Base-by-base conservation (phyloP, 1,284 basidiomycete genomes). In the Tylopilus orsonianus region DNA sequence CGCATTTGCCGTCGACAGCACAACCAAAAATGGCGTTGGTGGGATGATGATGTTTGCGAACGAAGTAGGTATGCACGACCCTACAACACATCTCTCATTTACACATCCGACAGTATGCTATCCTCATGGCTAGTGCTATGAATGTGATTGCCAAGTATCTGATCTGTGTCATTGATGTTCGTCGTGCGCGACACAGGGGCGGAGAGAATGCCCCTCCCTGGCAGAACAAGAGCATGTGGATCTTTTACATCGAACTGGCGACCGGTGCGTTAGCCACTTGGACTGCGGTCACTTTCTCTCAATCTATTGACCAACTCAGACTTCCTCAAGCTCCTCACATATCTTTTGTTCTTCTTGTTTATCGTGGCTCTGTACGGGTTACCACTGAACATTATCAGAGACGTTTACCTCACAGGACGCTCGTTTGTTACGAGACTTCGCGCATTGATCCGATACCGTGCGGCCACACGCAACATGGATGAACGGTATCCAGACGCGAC, bases 151-250 rank as follows among this genome's bases (percentile, higher is more conserved):
- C 85, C 44, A 93, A 95, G 65, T 99, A 99, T 66, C 57, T 80
- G n/a, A 80, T 98, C 51, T 92, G 88, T 47, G 71, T 88, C 19
- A 79, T 90, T 55, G 97, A 98, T 63, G 72, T 93, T 34, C 78
- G 88, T 22, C 78, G 90, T 33, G 90, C 92, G 3, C 78, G 80
- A 44, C 71, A 73, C 41, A 74, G 87, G 49, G 92, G 92, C 19
- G 85, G 90, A 26, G 90, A 87, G 59, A 90, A 90, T 64, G 92
- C 92, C 0, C 90, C 92, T 49, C 82, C 87, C 40, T 99, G 96
- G 97, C 95, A 99, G 68, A 87, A 90, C 62, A 99, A 99, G 77
- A 95, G 91, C 73, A 96, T 97, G 84, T 96, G 87, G 75, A 75
- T 93, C 13, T 97, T 97, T 73, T 97, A 97, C 64, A 85, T 98